Conservation (phyloP, 805 yeast genomes). For the Ogataea henricii region DNA sequence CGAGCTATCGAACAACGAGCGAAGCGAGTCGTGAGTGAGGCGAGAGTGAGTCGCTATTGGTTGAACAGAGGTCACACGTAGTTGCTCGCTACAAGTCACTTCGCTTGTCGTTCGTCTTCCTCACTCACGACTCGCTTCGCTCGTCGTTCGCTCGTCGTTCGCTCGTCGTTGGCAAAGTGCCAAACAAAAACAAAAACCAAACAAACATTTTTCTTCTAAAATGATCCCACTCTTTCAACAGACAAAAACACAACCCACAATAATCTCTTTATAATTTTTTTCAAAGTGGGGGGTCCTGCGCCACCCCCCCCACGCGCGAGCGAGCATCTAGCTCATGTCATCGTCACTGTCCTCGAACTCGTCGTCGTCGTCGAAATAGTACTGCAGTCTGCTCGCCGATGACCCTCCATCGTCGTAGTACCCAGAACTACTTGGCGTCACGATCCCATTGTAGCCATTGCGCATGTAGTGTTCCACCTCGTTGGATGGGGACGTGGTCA, state of each 20-base stretch:
- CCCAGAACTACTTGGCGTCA: constrained; percentile 12
- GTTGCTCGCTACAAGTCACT: too few relatives aligned
- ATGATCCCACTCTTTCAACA: not conserved
- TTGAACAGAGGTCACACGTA: too few relatives aligned
- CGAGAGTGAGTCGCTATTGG: too few relatives aligned
- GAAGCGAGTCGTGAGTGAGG: too few relatives aligned
- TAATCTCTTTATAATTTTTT: not conserved
- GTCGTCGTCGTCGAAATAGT: constrained; percentile 23
- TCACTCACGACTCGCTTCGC: too few relatives aligned
- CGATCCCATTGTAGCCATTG: constrained; percentile 28
- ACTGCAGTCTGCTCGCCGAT: constrained; percentile 20
- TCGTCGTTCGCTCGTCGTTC: too few relatives aligned
- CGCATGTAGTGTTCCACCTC: constrained; percentile 38
- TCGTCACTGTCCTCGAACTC: constrained; percentile 20
- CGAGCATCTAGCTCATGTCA: constrained; percentile 17
- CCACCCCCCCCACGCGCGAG: not conserved
- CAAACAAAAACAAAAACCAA: not conserved
- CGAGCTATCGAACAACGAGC: too few relatives aligned
- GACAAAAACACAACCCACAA: not conserved
- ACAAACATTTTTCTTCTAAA: not conserved
- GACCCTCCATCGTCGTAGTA: constrained; percentile 26
- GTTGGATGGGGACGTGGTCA: constrained; percentile 31
- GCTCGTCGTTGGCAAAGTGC: not conserved
- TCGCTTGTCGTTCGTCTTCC: too few relatives aligned
- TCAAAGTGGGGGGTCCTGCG: not conserved